Evolutionary conservation across 495 filamentous ascomycete species (phyloP), one percentile per base, ranked within the genome.

Genomic region (Eremomyces bilateralis): DNA sequence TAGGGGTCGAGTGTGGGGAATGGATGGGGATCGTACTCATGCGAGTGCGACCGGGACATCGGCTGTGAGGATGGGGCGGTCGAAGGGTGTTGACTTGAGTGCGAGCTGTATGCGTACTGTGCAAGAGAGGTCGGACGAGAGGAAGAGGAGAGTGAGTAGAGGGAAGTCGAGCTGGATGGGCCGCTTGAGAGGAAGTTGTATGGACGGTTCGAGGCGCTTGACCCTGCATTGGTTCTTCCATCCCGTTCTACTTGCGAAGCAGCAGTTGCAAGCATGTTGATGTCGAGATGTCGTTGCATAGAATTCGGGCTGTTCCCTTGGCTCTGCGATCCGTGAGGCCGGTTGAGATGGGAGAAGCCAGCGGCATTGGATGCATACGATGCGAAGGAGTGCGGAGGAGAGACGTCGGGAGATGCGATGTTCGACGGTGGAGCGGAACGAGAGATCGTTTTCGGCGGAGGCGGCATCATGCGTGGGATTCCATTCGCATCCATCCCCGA

Each of bases 1-100:
- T 53, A 61, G 41, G 78, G 81, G 17, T 69, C 12, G n/a, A n/a
- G n/a, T n/a, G n/a, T n/a, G n/a, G n/a, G n/a, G n/a, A n/a, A n/a
- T n/a, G n/a, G n/a, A 8, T 27, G 66, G 42, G 74, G 64, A 27
- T 85, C 77, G 0, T 81, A 77, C 35, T 94, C 85, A 44, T 85
- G 72, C 10, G 83, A 91, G 53, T 88, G 81, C 40, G 82, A 77
- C 21, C 90, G 67, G 25, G 80, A 84, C 83, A 97, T 93, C 40
- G 64, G 69, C 33, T 77, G 74, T 2, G 71, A 64, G 2, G 53
- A 54, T n/a, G 1, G 48, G 51, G n/a, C n/a, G n/a, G n/a, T n/a
- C n/a, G n/a, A n/a, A n/a, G n/a, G n/a, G n/a, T n/a, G n/a, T n/a
- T n/a, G n/a, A n/a, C n/a, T n/a, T n/a, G n/a, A n/a, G n/a, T n/a